A percentile compares a stretch with the other conserved stretches of the same genome.
Conservation (phyloP, 75 land plant genomes). For the Picea sitchensis region DNA sequence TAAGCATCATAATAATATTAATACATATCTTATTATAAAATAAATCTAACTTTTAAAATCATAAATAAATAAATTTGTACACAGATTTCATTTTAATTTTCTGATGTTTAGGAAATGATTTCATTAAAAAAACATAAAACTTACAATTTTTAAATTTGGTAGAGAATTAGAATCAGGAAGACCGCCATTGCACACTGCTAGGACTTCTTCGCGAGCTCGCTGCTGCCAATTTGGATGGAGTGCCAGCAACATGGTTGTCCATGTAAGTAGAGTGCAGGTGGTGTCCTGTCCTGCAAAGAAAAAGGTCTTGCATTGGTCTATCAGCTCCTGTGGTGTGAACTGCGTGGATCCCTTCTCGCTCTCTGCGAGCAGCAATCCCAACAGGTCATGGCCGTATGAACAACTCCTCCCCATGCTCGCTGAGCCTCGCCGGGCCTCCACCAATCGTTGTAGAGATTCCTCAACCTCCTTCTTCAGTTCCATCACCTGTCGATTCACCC, state of each 20-base stretch:
- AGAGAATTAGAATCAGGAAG: constrained; percentile 8
- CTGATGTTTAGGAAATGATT: too few species aligned
- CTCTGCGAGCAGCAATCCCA: constrained; percentile 39
- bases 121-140: background rate
- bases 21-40: too few species aligned
- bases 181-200: background rate
- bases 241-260: constrained; percentile 38
- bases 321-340: constrained; percentile 19
- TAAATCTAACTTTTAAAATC: too few species aligned
- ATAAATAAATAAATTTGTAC: too few species aligned
- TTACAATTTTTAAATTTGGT: constrained; percentile 29
- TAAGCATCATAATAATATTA: too few species aligned
- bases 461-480: constrained; percentile 17
- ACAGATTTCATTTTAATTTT: too few species aligned
- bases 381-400: constrained; percentile 29
- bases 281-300: constrained; percentile 54
- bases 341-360: constrained; percentile 10
- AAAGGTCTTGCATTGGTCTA: constrained; percentile 42
- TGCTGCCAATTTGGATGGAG: constrained; percentile 36
- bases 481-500: constrained; percentile 19
- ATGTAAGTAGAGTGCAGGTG: constrained; percentile 22
- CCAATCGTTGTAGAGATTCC: constrained; percentile 20
- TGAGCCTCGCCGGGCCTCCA: constrained; percentile 14
- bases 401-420: constrained; percentile 5
- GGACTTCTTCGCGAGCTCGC: constrained; percentile 29